Percentiles rank a stretch among this genome's conserved stretches.
These are phyloP conservation scores for Bryoglossum gracile DNA, from an alignment of 495 filamentous ascomycete genomes.

Conservation along the genomic window DNA sequence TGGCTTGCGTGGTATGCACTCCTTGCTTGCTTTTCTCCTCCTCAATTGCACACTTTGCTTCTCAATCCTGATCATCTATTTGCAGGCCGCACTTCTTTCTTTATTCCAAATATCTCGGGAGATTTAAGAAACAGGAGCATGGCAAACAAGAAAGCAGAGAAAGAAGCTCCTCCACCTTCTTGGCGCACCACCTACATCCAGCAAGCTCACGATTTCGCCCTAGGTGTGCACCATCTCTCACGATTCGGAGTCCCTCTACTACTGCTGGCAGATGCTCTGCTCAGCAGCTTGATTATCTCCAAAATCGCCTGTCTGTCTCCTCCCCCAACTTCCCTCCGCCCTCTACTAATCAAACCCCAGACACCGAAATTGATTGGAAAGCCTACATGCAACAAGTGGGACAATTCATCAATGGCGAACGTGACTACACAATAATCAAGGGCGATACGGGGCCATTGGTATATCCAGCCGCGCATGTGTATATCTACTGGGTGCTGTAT, in stretches of 20 bases:
- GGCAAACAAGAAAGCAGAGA: too few relatives aligned
- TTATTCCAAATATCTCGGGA: too few relatives aligned
- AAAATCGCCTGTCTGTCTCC: constrained; percentile 72
- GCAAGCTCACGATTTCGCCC: constrained; percentile 12
- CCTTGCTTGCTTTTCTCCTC: too few relatives aligned
- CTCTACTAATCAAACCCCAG: constrained; percentile 37
- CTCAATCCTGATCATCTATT: too few relatives aligned
- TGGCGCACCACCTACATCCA: neutral
- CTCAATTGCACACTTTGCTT: too few relatives aligned
- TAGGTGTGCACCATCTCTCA: constrained; percentile 17
- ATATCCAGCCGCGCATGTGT: constrained; percentile 90
- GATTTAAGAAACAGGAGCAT: too few relatives aligned
- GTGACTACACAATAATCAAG: constrained; percentile 77
- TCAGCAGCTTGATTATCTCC: constrained; percentile 72
- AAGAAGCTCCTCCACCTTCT: neutral
- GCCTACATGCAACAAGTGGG: constrained; percentile 93
- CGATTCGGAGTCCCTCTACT: constrained; percentile 45
- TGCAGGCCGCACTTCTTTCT: too few relatives aligned
- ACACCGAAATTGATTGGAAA: constrained; percentile 97
- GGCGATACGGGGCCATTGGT: constrained; percentile 89
- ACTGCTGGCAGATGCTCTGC: constrained; percentile 60
- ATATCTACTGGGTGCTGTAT: constrained; percentile 78
- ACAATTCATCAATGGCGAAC: constrained; percentile 73
- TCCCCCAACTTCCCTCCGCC: neutral
- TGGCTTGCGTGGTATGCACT: too few relatives aligned